Evolutionary conservation across 345 rosid genomes (phyloP), one percentile per base, ranked within the genome.

Genomic region (Brassica juncea): DNA sequence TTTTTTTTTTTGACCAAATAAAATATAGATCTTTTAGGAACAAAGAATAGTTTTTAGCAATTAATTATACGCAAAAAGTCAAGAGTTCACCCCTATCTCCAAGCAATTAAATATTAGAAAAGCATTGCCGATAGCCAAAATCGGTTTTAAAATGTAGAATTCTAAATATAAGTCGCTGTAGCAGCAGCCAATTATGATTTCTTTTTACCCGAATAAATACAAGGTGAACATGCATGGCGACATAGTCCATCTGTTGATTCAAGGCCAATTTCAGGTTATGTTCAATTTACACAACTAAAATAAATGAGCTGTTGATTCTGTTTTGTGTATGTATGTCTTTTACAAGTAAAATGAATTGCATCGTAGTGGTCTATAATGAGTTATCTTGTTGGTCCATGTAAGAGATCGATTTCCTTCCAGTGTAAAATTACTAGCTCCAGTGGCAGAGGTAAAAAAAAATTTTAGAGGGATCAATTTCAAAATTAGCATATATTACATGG

Each of bases 61-160:
- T 61, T 61, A 54, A 54, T 6, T 54, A 39, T 37, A 78, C 28
- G 72, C 66, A 64, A 78, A 54, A 47, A 55, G 81, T 78, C 72
- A 64, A 71, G 47, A 65, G 4, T 27, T 70, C 42, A 77, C 52
- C 74, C 74, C 69, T 69, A 47, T 47, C 37, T 44, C 62, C 64
- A 61, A 47, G 55, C 44, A 70, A 14, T 47, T 66, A 28, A 10
- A 52, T 34, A 54, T 35, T n/a, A 52, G 32, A 54, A 34, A 70
- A 63, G 11, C 58, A 25, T 35, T 25, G 47, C 47, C 70, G 25
- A 35, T 32, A 14, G 70, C 64, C 64, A 34, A 71, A 63, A 34
- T 34, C 64, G 19, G 11, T 5, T 63, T 64, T 6, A 62, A 47
- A 70, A 52, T 63, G 66, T 54, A 35, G 39, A 71, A 70, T 63